Evolutionary conservation across 108 stramenopile genomes (phyloP), one percentile per base, ranked within the genome.

Genomic region (Conticribra weissflogii): DNA sequence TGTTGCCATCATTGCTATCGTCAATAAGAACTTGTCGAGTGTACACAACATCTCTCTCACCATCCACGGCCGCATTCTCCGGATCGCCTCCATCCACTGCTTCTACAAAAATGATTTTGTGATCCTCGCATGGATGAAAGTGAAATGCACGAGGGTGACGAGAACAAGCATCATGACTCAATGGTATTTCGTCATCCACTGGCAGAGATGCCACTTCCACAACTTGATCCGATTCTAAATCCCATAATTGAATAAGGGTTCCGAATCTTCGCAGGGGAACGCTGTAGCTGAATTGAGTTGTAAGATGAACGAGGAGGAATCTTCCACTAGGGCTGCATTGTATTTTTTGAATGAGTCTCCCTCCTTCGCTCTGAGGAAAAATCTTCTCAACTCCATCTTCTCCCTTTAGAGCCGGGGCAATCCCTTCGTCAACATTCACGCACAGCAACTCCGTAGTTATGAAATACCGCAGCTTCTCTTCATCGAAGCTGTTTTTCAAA

Each of bases 101-200:
- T 23, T 59, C 22, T 0, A 64, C 63, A 59, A 50, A 78, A 2
- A 78, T 45, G 15, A 78, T 24, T 4, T 27, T 32, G 46, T 59
- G 53, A 36, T 63, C 49, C 41, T 21, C 15, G 33, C 62, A 70
- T 4, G 76, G 76, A 59, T 78, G 76, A 47, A 68, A 78, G 1
- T 33, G 55, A 50, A 64, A 78, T 29, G 16, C 15, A 17, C 76
- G 22, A 0, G 76, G 76, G 54, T 78, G 76, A 24, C 76, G 54
- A 15, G 76, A 78, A 44, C 68, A 70, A 0, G 68, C 68, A 70
- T 78, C 76, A 47, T 55, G 70, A 63, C 63, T 70, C 18, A 78
- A 46, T 24, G 76, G 76, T n/a, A 78, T 68, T 51, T 78, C 76
- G 56, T 78, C 76, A 52, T 78, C 68, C 28, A 78, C 76, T 28